A percentile compares a stretch with the other conserved stretches of the same genome.
Evolutionary conservation across 73 alveolate genomes (phyloP).

Genomic region (Tetrahymena malaccensis): DNA sequence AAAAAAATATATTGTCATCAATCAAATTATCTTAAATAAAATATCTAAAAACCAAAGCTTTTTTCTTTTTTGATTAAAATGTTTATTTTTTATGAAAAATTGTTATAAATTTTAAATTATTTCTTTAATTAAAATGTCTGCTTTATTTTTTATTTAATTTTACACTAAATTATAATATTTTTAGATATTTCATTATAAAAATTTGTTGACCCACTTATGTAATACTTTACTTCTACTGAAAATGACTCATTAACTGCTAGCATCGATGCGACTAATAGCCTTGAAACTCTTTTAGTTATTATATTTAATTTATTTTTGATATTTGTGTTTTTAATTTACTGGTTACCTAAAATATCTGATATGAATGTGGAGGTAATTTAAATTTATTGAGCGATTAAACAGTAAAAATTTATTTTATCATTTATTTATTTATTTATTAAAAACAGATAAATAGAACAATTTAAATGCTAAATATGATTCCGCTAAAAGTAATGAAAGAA

Average conservation of each 20-base stretch:
- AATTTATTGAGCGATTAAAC: neutral
- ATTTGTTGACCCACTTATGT: neutral
- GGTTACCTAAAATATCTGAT: neutral
- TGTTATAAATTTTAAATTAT: too few species aligned
- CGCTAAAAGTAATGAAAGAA: slow-evolving; percentile 6
- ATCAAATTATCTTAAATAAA: too few species aligned
- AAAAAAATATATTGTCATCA: too few species aligned
- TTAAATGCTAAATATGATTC: slow-evolving; percentile 38
- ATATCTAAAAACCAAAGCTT: too few species aligned
- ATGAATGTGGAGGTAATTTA: neutral
- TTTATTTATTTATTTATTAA: neutral
- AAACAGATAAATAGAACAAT: slow-evolving; percentile 15
- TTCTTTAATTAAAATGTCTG: neutral
- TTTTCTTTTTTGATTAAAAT: too few species aligned
- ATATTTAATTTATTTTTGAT: neutral
- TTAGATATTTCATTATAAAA: neutral
- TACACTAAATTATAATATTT: too few species aligned
- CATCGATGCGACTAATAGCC: neutral
- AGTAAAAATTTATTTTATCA: neutral
- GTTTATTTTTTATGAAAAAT: too few species aligned
- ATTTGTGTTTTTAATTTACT: neutral
- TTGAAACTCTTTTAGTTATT: neutral
- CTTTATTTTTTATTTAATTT: too few species aligned
- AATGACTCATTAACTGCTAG: neutral
- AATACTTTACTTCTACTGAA: neutral